Evolutionary conservation across 768 basidiomycete species (phyloP), one percentile per base, ranked within the genome.

Genomic region (Mycena albidolilacea): DNA sequence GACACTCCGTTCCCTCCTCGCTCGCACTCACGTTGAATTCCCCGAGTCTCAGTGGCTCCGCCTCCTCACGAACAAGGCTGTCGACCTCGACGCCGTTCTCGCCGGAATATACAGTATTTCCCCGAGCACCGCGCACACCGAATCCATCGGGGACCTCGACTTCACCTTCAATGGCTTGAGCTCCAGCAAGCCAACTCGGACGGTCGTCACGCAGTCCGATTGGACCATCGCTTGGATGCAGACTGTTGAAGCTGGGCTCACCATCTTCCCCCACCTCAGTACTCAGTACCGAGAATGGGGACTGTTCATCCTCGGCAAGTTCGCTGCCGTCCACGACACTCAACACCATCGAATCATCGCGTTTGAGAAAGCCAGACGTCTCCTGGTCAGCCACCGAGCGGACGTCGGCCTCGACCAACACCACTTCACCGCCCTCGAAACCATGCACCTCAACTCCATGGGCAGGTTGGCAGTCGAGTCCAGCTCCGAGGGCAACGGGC

Each of bases 11-110:
- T 66, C 64, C 38, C 50, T 66, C 39, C 52, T 66, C 39, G 2
- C 37, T 5, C n/a, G 52, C 5, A 57, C 64, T 1, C 39, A 54
- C 10, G 39, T 57, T 21, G 54, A 44, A n/a, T 66, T 66, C 41
- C 65, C 65, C 7, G 65, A 66, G 23, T 66, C 65, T 2, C 65
- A 66, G 30, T 66, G 65, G 65, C 41, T 57, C 37, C 23, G 54
- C 30, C 64, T 65, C 12, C 50, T 65, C 52, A 65, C 64, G 7
- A 55, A 41, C 64, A 65, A 41, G n/a, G 52, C 50, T 3, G 14
- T 65, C 21, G 52, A 65, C 35, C 39, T 65, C 30, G 64, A 65
- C n/a, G 54, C 23, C 10, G 39, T 65, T n/a, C 64, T 65, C 38
- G 15, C 64, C 37, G 10, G n/a, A 2, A 55, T 65, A 12, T 65